A percentile compares a stretch with the other conserved stretches of the same genome.
phyloP scores from a whole-genome alignment of 2,329 filamentous ascomycete species.

The Blastomyces silverae region DNA sequence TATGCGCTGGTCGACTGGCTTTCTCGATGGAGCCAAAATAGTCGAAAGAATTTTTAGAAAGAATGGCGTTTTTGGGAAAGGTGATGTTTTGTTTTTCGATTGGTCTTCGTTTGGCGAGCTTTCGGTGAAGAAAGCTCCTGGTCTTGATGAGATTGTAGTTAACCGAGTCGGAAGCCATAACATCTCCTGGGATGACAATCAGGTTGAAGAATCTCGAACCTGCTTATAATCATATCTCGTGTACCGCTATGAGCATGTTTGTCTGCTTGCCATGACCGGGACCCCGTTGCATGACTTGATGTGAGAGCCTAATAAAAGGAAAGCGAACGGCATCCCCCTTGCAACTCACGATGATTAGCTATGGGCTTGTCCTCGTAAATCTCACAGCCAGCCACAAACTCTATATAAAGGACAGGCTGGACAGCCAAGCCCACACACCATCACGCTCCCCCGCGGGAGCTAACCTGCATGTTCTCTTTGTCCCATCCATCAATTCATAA shows the following conservation, averaged over 20 bases:
- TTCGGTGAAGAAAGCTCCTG: background rate
- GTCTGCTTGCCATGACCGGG: too few species aligned
- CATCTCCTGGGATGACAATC: background rate
- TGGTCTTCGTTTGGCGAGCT: background rate
- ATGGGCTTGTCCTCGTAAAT: background rate
- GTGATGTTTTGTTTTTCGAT: background rate
- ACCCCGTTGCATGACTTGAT: too few species aligned
- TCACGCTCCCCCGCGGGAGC: background rate
- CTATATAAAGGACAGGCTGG: background rate
- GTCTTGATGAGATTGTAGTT: background rate
- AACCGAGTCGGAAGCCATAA: background rate
- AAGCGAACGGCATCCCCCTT: too few species aligned
- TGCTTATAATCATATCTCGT: background rate
- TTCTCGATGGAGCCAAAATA: background rate
- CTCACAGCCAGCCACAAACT: constrained; percentile 3
- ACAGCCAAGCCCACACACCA: background rate
- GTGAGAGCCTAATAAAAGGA: too few species aligned
- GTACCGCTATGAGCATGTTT: too few species aligned
- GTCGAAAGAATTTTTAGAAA: background rate
- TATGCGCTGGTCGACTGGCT: background rate
- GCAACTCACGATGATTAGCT: background rate
- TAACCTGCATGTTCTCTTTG: background rate
- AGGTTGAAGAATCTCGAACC: background rate
- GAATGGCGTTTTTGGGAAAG: background rate
- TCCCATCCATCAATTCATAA: too few species aligned